Percentiles rank a stretch among this genome's conserved stretches.
Conservation (phyloP, 2,329 filamentous ascomycete species). For the Pezicula rhizophila region DNA sequence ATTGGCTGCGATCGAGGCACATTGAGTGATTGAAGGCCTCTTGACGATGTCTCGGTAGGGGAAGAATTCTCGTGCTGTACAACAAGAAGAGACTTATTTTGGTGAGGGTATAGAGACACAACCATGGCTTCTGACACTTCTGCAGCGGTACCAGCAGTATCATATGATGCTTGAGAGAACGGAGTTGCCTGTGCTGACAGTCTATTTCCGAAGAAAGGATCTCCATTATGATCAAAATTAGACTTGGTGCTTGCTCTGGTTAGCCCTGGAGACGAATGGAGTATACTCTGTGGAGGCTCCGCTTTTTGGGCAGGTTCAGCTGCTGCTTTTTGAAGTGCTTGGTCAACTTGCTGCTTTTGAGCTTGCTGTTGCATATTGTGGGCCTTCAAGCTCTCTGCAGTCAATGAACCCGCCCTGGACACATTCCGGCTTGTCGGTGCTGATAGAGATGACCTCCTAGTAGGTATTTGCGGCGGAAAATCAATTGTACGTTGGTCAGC, state of each 20-base stretch:
- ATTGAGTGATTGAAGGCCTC: background rate
- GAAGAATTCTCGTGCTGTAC: slow-evolving; percentile 30
- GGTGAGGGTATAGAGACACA: slow-evolving; percentile 56
- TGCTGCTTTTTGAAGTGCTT: background rate
- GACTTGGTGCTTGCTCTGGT: slow-evolving; percentile 11
- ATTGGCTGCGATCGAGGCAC: slow-evolving; percentile 1
- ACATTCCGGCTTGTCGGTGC: slow-evolving; percentile 55
- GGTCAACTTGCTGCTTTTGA: slow-evolving; percentile 8
- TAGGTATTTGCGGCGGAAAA: slow-evolving; percentile 51
- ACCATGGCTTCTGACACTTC: slow-evolving; percentile 59
- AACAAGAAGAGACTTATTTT: slow-evolving; percentile 58
- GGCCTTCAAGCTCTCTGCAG: slow-evolving; percentile 51
- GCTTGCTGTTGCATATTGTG: slow-evolving; percentile 35
- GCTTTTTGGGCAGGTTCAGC: background rate
- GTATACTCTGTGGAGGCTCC: slow-evolving; percentile 4
- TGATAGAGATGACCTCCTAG: slow-evolving; percentile 54
- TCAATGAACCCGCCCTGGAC: slow-evolving; percentile 49
- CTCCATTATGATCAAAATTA: slow-evolving; percentile 46
- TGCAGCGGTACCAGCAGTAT: slow-evolving; percentile 50
- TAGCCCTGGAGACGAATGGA: slow-evolving; percentile 9
- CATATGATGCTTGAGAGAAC: slow-evolving; percentile 55
- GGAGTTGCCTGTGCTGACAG: slow-evolving; percentile 53
- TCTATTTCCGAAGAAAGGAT: slow-evolving; percentile 46
- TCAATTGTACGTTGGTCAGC: slow-evolving; percentile 47
- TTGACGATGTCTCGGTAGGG: slow-evolving; percentile 6